Conservation (phyloP, 306 rosid genomes). For the Benincasa hispida region DNA sequence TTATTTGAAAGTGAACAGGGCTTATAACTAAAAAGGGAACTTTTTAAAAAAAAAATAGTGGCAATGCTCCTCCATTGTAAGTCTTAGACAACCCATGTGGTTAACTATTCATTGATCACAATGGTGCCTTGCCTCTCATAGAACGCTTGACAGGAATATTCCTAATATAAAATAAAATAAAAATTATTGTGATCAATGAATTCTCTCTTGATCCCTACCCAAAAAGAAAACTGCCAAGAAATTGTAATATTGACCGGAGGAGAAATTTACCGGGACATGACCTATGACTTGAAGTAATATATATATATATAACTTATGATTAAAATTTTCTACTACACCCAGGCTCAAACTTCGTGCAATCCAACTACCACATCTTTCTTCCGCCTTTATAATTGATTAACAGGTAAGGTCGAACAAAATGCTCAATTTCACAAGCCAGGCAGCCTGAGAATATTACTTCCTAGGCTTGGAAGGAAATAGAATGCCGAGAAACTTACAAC, state of each 20-base stretch:
- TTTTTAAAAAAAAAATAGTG: not conserved
- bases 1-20: not conserved
- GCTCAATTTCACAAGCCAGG: not conserved
- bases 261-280: not conserved
- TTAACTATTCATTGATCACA: not conserved
- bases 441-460: not conserved
- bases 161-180: not conserved
- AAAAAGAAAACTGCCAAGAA: not conserved
- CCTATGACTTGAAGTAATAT: not conserved
- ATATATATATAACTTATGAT: not conserved
- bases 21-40: not conserved
- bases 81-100: not conserved
- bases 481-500: constrained; percentile 39
- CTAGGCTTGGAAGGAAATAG: not conserved
- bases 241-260: not conserved
- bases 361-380: not conserved
- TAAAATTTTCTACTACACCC: not conserved
- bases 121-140: not conserved
- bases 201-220: not conserved
- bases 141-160: not conserved
- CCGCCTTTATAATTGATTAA: not conserved
- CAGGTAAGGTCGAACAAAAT: not conserved
- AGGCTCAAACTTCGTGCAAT: not conserved
- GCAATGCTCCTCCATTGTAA: not conserved
- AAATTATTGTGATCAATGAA: not conserved